Conservation (phyloP, 805 yeast genomes). For the Candida broadrunensis region DNA sequence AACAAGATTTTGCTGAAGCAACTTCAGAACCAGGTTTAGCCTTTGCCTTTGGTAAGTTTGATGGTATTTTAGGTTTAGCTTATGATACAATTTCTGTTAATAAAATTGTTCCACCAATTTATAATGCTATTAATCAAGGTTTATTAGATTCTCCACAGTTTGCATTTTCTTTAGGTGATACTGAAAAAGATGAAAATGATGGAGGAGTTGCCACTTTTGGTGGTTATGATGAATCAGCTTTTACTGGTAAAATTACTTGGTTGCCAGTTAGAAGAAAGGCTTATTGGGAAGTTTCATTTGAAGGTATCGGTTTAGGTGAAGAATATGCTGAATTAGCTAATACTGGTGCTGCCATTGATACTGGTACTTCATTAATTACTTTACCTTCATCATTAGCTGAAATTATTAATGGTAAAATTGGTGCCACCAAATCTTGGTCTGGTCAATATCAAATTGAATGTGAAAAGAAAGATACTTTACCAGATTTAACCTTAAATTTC, state of each 20-base stretch:
- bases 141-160: conserved; percentile 81
- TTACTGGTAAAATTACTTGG: conserved; percentile 84
- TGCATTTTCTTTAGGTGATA: conserved; percentile 87
- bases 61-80: conserved; percentile 94
- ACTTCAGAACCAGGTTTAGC: conserved; percentile 97
- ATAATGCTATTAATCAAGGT: conserved; percentile 81
- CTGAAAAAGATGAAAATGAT: conserved; percentile 56
- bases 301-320: conserved; percentile 87
- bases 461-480: conserved; percentile 76
- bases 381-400: conserved; percentile 95
- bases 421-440: conserved; percentile 95
- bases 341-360: conserved; percentile 97
- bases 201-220: conserved; percentile 97
- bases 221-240: conserved; percentile 78
- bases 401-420: conserved; percentile 90
- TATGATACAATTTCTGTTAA: conserved; percentile 89
- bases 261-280: conserved; percentile 99
- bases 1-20: conserved; percentile 96
- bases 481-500: conserved; percentile 88
- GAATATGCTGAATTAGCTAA: conserved; percentile 79
- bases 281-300: conserved; percentile 97
- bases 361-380: conserved; percentile 96
- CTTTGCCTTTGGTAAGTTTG: conserved; percentile 97
- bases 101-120: conserved; percentile 88
- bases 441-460: conserved; percentile 97